Evolutionary conservation across 257 asterid genomes (phyloP), one percentile per base, ranked within the genome.

Genomic region (Orobanche coerulescens): DNA sequence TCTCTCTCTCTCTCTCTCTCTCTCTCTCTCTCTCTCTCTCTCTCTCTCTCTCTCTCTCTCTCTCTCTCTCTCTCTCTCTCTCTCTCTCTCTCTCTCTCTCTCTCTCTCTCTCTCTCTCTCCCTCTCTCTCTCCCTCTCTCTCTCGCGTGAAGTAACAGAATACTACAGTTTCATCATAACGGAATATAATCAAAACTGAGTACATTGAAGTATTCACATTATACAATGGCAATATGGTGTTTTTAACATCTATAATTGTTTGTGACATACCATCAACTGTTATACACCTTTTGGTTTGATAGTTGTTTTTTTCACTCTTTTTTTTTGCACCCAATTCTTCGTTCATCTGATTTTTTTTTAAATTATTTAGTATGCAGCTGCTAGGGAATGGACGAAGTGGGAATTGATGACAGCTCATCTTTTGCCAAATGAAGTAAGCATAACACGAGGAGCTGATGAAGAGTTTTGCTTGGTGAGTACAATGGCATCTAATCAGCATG

Each of bases 381-480:
- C 98, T 25, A 79, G 90, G 70, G 98, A 84, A 54, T 92, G 98
- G 98, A 92, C 98, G 73, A 92, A 74, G 74, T 90, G 97, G 97
- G 97, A 90, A 82, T 81, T 88, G 97, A 73, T 79, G 95, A 88
- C 98, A 13, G 91, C 96, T 64, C 94, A 90, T 78, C 95, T 92
- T 76, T 66, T 78, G 76, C 98, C 95, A 30, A 80, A 86, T 75
- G 95, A 88, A 67, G 89, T 54, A 30, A 71, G 58, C 50, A 51
- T 78, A 40, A 76, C 81, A 67, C 90, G 77, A 71, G 97, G 98
- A 48, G 89, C 89, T 30, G 91, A 82, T 62, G 97, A 88, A 50
- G 72, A 80, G 9, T 93, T 93, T 78, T 93, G 95, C 73, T 77
- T 93, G 98, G 98, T 93, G 62, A 79, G 95, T 80, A 22, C 53